Base-by-base conservation (phyloP, 805 yeast species). In the Kodamaea sagamina region DNA sequence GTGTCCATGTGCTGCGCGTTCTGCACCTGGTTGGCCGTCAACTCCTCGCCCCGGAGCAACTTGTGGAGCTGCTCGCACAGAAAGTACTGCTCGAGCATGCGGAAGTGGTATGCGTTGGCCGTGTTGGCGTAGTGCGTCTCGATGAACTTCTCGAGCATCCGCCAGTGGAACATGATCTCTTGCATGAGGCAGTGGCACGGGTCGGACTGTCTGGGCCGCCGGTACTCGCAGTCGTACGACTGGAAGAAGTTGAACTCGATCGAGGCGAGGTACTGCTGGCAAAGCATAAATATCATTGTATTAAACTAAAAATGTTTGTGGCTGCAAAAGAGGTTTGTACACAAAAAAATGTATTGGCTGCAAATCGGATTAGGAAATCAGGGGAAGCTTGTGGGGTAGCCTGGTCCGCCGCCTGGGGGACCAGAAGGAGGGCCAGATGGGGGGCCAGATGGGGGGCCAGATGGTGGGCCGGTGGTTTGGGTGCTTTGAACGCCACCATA, bases 81-180 rank as follows among this genome's bases (percentile, higher is more conserved):
- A 27, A 40, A 40, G 38, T 40, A 40, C 17, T 26, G 15, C 17
- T 40, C 43, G 12, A 40, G 43, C 38, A 32, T 29, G 6, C 27
- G 43, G 38, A 12, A 40, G n/a, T 32, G 37, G 32, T 32, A 32
- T 11, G 12, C 26, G n/a, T 22, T 35, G 18, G 22, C 25, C 6
- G 25, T 32, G 22, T n/a, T 18, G 13, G 16, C 11, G 22, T 15
- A 35, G 10, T 35, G 38, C 13, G 6, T 32, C 21, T 40, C 38
- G 10, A 34, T 25, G 13, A 32, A 9, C 17, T 19, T n/a, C 18
- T 41, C 29, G 6, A 41, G 29, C 35, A 35, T 35, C 11, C 40
- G 34, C 44, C 44, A 41, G 31, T 35, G 28, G 28, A 41, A 41
- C 2, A 41, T 10, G 11, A 41, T 28, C 28, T 36, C 40, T 11